Evolutionary conservation across 768 basidiomycete species (phyloP), one percentile per base, ranked within the genome.

Genomic region (Termitomyces heimii): DNA sequence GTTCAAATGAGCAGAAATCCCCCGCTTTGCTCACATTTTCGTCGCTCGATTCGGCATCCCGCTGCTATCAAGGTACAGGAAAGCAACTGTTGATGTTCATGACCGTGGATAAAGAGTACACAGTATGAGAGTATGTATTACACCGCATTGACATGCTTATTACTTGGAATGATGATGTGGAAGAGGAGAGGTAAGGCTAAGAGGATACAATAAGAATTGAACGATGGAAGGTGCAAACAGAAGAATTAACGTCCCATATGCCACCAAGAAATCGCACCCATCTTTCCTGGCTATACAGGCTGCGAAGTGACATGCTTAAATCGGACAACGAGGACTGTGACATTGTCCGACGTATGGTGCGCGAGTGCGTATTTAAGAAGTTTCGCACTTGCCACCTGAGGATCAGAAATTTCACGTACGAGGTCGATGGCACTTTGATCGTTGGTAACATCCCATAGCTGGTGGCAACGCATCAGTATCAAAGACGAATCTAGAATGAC

Each of bases 381-480:
- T 56, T 74, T 79, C 47, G 82, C 74, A 63, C 86, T 89, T 5
- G 96, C 96, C 61, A 81, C 78, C 68, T 97, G 94, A 10, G 97
- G 85, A 68, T 97, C 89, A 26, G 75, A 67, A 35, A 85, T 73
- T 35, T 81, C 75, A 50, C 85, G 84, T 53, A 97, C 82, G 52
- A 96, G 81, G 55, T 98, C 90, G 35, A 96, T 85, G 4, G 95
- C 95, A 40, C 79, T 81, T 70, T 98, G 94, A 70, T 99, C 97
- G 42, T 84, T 85, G 39, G 87, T 82, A 18, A 99, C 92, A 71
- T 99, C 97, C 97, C 97, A 99, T 1, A 99, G 81, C 96, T 98
- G 39, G 48, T 56, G 42, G 18, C 50, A 54, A 24, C 45, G 13
- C 16, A 58, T 67, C 31, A 66, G 60, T 31, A 20, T 58, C 34